Base-by-base conservation (phyloP, 2,329 filamentous ascomycete species). In the Exophiala alcalophila region DNA sequence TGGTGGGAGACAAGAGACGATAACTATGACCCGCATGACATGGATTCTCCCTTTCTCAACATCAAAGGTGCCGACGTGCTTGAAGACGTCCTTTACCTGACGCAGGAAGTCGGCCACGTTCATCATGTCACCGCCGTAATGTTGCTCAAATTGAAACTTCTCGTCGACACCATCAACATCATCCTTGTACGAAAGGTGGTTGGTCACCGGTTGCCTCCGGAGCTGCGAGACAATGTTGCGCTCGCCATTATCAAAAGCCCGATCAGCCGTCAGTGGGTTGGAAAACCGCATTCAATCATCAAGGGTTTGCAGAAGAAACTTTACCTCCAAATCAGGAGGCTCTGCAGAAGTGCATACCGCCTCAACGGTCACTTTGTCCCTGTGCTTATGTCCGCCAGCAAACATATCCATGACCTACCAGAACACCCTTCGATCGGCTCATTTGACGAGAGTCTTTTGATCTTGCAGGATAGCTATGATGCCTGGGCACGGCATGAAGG, bases 51-150 rank as follows among this genome's bases (percentile, higher is more conserved):
- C 9, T 67, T 57, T 44, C 58, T 71, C 3, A 53, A 71, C 41
- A 38, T 66, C 28, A 62, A 60, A 18, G 53, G 58, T 7, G 68
- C 64, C 7, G 62, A 76, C 50, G 59, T 59, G 0, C 60, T 76
- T 12, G 72, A 75, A 53, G 30, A 52, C 2, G 32, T 59, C 7
- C 47, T 55, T 8, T 32, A 42, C 14, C 51, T 59, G 8, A 25
- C 29, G 18, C 21, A 14, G 8, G 21, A 47, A n/a, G 55, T 18
- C 8, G 7, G 23, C 11, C 20, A 50, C 21, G 20, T 62, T 5
- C 53, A 37, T 6, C 27, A 56, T 25, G 23, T 40, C 5, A 50
- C 59, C 10, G 50, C 59, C 1, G 10, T 65, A n/a, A 57, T 53
- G 3, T 49, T 70, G 26, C 46, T 69, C 29, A 69, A 68, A 38